Conservation (phyloP, 768 basidiomycete species). For the Macrolepiota fuliginosa region DNA sequence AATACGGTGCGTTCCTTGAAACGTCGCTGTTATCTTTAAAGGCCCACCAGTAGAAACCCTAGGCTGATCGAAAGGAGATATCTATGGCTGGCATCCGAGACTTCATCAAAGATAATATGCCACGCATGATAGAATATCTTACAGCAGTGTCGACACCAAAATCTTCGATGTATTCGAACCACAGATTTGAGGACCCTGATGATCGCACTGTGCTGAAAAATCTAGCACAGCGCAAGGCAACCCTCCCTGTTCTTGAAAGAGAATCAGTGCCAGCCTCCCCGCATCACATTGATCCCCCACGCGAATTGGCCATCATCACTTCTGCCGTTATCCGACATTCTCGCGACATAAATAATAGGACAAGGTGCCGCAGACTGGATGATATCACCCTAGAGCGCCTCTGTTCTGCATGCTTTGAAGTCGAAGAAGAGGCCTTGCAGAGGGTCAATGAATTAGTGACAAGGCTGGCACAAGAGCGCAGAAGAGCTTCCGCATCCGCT, state of each 20-base stretch:
- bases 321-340: conserved; percentile 74
- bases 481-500: conserved; percentile 18
- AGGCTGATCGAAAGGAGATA: conserved; percentile 75
- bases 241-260: conserved; percentile 55
- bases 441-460: conserved; percentile 63
- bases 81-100: conserved; percentile 77
- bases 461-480: conserved; percentile 25
- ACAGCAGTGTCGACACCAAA: conserved; percentile 62
- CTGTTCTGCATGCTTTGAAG: conserved; percentile 58
- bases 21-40: not conserved
- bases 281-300: conserved; percentile 73
- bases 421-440: conserved; percentile 67
- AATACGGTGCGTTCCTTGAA: conserved; percentile 51
- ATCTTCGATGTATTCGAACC: conserved; percentile 1
- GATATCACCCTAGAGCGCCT: conserved; percentile 52
- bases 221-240: conserved; percentile 54
- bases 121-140: conserved; percentile 81
- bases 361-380: conserved; percentile 24
- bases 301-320: conserved; percentile 72
- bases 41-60: not conserved
- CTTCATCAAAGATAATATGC: conserved; percentile 62
- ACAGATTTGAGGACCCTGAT: conserved; percentile 2
- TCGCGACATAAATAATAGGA: conserved; percentile 34
- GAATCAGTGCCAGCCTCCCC: conserved; percentile 76
- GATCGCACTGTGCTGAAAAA: conserved; percentile 35